Evolutionary conservation across 2,329 filamentous ascomycete genomes (phyloP), one percentile per base, ranked within the genome.

Genomic region (Paraphoma sp.): DNA sequence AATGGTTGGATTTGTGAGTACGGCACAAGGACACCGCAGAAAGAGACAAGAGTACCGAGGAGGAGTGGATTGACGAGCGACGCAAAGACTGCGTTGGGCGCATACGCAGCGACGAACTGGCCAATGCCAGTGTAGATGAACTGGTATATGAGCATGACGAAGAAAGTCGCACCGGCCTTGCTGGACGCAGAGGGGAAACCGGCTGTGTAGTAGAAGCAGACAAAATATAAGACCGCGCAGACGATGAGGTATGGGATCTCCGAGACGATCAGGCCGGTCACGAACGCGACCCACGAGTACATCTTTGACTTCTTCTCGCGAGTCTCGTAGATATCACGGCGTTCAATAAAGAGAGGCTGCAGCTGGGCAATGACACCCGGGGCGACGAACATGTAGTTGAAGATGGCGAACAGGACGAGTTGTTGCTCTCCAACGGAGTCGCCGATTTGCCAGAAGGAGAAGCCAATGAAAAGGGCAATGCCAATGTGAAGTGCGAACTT

Each of bases 251-350:
- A 92, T 0, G 89, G 88, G 1, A 91, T 81, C 71, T 93, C 90
- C 40, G 89, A 87, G 1, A 90, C 54, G 51, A 92, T 84, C 64
- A 90, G 89, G 61, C 87, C 84, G 1, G 88, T 79, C 67, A 92
- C 83, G 73, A 93, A 92, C 1, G 83, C 86, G 60, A 85, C 82
- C 89, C 90, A 92, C 0, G 86, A 89, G 77, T 92, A 93, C 0
- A 87, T 83, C 68, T 91, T 91, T 65, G 84, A 86, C 2, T 88
- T 84, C 11, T 84, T 80, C 68, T 87, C 85, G 43, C 84, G 83
- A 3, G 81, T 82, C 69, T 87, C 84, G 71, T 85, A 87, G n/a
- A 87, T 68, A 16, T 75, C 69, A 30, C 71, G 70, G 29, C 67
- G 62, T 9, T 71, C 78, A 45, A 82, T 81, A 66, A 84, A 82